A percentile compares a stretch with the other conserved stretches of the same genome.
Conservation (phyloP, 805 yeast genomes). For the Candida ipomoeae region DNA sequence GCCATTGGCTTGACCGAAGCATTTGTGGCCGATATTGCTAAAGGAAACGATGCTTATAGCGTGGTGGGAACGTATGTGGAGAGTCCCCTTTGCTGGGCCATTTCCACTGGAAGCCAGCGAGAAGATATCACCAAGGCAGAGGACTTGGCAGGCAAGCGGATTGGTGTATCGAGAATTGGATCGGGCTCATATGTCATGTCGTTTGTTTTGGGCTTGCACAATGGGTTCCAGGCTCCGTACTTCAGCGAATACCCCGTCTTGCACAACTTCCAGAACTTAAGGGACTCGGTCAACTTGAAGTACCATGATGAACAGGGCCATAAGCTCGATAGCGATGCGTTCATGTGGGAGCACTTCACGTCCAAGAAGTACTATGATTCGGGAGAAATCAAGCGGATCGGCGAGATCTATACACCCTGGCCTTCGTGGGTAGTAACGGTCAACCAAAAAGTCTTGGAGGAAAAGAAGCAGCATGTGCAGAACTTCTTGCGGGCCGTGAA, state of each 20-base stretch:
- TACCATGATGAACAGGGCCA: slow-evolving; percentile 30
- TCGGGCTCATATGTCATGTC: slow-evolving; percentile 92
- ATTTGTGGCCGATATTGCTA: slow-evolving; percentile 75
- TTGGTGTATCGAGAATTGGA: slow-evolving; percentile 85
- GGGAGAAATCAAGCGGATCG: slow-evolving; percentile 75
- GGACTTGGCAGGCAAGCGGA: slow-evolving; percentile 56
- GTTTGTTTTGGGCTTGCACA: slow-evolving; percentile 67
- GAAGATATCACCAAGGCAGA: slow-evolving; percentile 47
- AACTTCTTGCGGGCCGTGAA: slow-evolving; percentile 53
- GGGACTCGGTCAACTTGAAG: slow-evolving; percentile 70
- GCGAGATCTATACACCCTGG: slow-evolving; percentile 94
- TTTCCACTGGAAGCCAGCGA: slow-evolving; percentile 69
- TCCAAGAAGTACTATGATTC: slow-evolving; percentile 79
- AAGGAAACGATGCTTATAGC: slow-evolving; percentile 61
- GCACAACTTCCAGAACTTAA: slow-evolving; percentile 66
- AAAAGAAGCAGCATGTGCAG: slow-evolving; percentile 20
- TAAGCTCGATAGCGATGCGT: slow-evolving; percentile 58
- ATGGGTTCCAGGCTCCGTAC: slow-evolving; percentile 50
- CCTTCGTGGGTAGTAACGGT: slow-evolving; percentile 86
- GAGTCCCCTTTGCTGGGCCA: slow-evolving; percentile 87
- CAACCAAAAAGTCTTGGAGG: slow-evolving; percentile 33
- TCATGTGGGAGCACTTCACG: slow-evolving; percentile 96
- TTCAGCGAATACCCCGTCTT: slow-evolving; percentile 52
- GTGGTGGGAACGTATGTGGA: slow-evolving; percentile 79
- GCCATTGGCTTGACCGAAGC: slow-evolving; percentile 93